Conservation (phyloP, 2,329 filamentous ascomycete genomes). For the Dactylellina parvicollis region DNA sequence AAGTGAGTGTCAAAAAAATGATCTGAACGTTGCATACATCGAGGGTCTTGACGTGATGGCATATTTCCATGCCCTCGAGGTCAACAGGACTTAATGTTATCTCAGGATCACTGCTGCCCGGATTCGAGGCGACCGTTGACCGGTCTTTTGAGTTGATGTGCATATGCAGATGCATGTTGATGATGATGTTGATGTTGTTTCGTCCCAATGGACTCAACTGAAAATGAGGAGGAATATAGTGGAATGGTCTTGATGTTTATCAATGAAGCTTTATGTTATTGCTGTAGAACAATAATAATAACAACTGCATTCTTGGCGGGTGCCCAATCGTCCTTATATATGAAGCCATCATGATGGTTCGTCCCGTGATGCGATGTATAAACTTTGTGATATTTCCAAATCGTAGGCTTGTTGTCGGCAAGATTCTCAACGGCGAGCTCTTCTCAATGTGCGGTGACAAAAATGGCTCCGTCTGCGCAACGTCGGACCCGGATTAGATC, state of each 20-base stretch:
- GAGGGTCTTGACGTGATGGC: slow-evolving; percentile 48
- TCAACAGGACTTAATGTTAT: slow-evolving; percentile 16
- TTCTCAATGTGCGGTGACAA: too few species aligned
- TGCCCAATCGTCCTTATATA: slow-evolving; percentile 39
- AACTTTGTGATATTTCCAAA: not conserved
- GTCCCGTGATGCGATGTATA: slow-evolving; percentile 18
- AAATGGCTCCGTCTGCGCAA: too few species aligned
- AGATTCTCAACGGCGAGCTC: slow-evolving; percentile 18
- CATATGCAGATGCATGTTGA: slow-evolving; percentile 52
- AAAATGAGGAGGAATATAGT: slow-evolving; percentile 2
- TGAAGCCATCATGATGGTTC: slow-evolving; percentile 43
- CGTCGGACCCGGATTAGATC: slow-evolving; percentile 28
- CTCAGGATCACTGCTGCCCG: slow-evolving; percentile 20
- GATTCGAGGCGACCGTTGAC: slow-evolving; percentile 32
- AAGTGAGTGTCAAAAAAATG: not conserved
- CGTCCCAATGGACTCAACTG: slow-evolving; percentile 44
- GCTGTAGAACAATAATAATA: slow-evolving; percentile 17
- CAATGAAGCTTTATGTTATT: slow-evolving; percentile 33
- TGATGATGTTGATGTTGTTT: slow-evolving; percentile 26
- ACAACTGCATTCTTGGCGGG: slow-evolving; percentile 36
- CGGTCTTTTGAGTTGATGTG: slow-evolving; percentile 53
- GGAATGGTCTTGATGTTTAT: slow-evolving; percentile 18
- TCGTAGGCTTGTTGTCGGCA: not conserved
- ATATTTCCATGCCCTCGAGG: slow-evolving; percentile 51
- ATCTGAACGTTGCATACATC: slow-evolving; percentile 23